Conservation (phyloP, 2,329 filamentous ascomycete genomes). For the Myriosclerotinia curreyana region DNA sequence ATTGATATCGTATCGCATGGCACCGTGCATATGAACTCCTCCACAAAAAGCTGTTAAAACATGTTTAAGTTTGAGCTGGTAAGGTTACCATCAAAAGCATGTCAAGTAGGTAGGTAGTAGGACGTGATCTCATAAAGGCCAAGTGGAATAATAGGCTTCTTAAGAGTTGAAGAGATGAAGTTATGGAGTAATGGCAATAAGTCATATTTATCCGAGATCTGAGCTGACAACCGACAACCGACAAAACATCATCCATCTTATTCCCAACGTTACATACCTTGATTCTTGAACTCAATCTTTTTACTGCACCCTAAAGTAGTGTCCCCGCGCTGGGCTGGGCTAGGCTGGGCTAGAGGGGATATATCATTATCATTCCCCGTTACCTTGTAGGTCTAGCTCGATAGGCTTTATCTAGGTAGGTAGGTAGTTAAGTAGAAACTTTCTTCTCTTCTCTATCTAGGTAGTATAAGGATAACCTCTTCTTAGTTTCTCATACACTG, state of each 20-base stretch:
- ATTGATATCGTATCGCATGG: neutral
- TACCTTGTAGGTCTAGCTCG: no score
- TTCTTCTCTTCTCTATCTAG: neutral
- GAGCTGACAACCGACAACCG: neutral
- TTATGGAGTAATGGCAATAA: no score
- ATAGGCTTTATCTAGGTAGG: constrained; percentile 3
- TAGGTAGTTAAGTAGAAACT: neutral
- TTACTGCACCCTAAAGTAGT: neutral
- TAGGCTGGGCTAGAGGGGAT: neutral
- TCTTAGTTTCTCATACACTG: no score
- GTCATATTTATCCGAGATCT: neutral
- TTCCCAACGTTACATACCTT: neutral
- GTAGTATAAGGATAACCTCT: neutral
- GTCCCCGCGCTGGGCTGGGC: neutral
- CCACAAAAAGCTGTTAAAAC: neutral
- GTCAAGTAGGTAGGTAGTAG: no score
- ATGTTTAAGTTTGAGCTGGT: no score
- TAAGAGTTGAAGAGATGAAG: no score
- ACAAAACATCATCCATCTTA: no score
- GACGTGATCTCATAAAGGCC: no score
- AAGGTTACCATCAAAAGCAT: no score
- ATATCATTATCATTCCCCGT: no score
- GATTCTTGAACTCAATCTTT: no score
- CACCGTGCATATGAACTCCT: neutral
- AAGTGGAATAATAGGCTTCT: no score